Evolutionary conservation across 2,329 filamentous ascomycete species (phyloP), one percentile per base, ranked within the genome.

Genomic region (Penicillium digitatum): DNA sequence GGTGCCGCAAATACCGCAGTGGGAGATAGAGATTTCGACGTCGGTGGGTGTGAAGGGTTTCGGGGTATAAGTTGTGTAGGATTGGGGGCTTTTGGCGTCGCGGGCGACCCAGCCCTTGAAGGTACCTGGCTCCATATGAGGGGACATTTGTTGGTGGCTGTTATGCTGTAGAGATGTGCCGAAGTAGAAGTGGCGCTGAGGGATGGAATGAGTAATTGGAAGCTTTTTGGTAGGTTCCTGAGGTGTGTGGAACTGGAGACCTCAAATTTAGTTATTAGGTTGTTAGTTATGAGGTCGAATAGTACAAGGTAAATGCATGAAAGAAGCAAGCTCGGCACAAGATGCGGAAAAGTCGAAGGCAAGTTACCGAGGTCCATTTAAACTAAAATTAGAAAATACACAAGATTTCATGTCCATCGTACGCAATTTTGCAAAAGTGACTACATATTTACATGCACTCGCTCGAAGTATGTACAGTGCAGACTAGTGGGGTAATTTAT

Each of bases 1-100:
- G 9, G 81, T 81, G 56, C 83, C 85, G 68, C 85, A 88, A 63
- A 88, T 81, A 47, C 85, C 85, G 64, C 84, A 87, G 73, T 87
- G 84, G 3, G 82, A 81, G 59, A 88, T 74, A 65, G 82, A 77
- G 62, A 88, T 85, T 65, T 88, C 85, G 51, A 88, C 74, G 58
- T 88, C 85, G n/a, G 77, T 81, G 64, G 86, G 82, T 20, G 82
- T 78, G 55, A 73, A 77, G 11, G 72, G 68, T 52, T 77, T 77
- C 3, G 75, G 73, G 10, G 64, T 62, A 64, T 72, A 78, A 20
- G 63, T 64, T 35, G 67, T 70, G 62, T 65, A 72, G 26, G 61
- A 66, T 20, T 75, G 61, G 6, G 52, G 68, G 31, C 59, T 66
- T 38, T 63, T 72, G 43, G 72, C 66, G 37, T 70, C 62, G 44